phyloP scores from a whole-genome alignment of 2,329 filamentous ascomycete species.

The Fusarium hainanense region DNA sequence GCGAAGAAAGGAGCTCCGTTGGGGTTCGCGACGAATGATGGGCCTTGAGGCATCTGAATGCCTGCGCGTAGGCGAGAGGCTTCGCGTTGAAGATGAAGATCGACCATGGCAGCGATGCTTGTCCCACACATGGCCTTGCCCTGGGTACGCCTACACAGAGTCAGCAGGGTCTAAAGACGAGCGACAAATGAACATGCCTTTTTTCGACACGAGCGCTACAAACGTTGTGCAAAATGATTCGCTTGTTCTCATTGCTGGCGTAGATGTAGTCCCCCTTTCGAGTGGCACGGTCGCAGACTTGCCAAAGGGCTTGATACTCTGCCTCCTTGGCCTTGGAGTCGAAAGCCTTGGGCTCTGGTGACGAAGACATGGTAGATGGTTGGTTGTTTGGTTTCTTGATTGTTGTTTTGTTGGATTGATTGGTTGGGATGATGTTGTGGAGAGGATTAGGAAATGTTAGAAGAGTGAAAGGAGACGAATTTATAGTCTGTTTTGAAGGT shows the following conservation, averaged over 20 bases:
- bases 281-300: slow-evolving; percentile 34
- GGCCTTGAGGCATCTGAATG: neutral
- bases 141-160: neutral
- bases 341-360: neutral
- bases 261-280: slow-evolving; percentile 24
- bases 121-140: slow-evolving; percentile 30
- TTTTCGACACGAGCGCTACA: slow-evolving; percentile 13
- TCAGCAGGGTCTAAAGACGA: neutral
- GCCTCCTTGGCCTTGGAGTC: slow-evolving; percentile 28
- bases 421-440: neutral
- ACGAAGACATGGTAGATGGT: slow-evolving; percentile 22
- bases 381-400: neutral
- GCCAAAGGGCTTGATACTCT: slow-evolving; percentile 45
- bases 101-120: slow-evolving; percentile 26
- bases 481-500: neutral
- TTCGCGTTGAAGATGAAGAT: slow-evolving; percentile 39
- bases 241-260: neutral
- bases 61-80: neutral
- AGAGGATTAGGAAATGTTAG: neutral
- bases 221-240: slow-evolving; percentile 16
- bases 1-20: neutral
- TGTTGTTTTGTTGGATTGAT: neutral
- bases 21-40: neutral
- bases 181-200: slow-evolving; percentile 12
- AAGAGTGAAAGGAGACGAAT: neutral